Percentiles rank a stretch among this genome's conserved stretches.
These are phyloP conservation scores for Chenopodium formosanum DNA, from an alignment of 148 eudicot species.

Conservation along the genomic window DNA sequence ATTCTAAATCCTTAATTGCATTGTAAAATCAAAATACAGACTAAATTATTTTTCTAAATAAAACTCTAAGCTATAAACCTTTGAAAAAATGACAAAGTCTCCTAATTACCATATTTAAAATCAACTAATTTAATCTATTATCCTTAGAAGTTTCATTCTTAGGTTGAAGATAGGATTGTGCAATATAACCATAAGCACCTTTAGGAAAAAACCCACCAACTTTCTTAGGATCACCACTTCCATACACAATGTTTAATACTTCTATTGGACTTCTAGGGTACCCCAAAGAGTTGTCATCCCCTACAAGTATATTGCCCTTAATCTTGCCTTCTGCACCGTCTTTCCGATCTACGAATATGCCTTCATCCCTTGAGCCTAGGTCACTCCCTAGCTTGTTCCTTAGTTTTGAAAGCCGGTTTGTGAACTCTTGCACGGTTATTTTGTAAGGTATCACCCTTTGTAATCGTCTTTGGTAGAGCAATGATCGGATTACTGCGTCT, in stretches of 20 bases:
- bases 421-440: conserved; percentile 66
- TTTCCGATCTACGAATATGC: conserved; percentile 34
- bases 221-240: conserved; percentile 41
- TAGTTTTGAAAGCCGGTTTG: conserved; percentile 52
- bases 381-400: conserved; percentile 58
- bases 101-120: no score
- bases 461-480: conserved; percentile 55
- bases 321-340: conserved; percentile 57
- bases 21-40: background rate
- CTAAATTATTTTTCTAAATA: background rate
- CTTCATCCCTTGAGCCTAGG: conserved; percentile 64
- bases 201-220: conserved; percentile 79
- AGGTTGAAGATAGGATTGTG: conserved; percentile 32
- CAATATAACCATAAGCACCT: conserved; percentile 69
- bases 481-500: conserved; percentile 70
- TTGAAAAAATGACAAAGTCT: no score
- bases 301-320: conserved; percentile 62
- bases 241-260: conserved; percentile 68
- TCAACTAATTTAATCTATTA: background rate
- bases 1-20: no score
- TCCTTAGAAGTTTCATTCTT: background rate
- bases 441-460: conserved; percentile 54
- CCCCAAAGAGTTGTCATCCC: conserved; percentile 49
- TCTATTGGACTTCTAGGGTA: conserved; percentile 70
- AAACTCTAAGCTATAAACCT: background rate